Conservation (phyloP, 352 stramenopile species). For the Thalassiosira livingstoniorum region DNA sequence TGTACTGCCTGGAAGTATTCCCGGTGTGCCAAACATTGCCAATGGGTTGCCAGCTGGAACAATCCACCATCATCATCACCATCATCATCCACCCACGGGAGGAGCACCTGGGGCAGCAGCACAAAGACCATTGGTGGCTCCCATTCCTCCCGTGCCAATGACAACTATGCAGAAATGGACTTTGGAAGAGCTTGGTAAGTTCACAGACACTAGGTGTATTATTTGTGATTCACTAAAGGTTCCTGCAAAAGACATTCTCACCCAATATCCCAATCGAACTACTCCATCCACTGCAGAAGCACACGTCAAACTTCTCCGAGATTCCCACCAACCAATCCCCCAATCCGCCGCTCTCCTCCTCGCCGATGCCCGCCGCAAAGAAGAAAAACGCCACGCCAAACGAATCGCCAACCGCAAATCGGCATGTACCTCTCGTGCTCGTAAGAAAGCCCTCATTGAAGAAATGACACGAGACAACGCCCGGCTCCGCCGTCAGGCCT, state of each 20-base stretch:
- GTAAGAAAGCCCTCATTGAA: constrained; percentile 85
- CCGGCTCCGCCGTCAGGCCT: constrained; percentile 66
- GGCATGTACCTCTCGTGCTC: constrained; percentile 82
- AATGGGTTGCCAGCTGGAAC: too few relatives aligned
- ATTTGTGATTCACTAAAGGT: neutral
- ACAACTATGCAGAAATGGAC: constrained; percentile 67
- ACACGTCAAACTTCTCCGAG: constrained; percentile 68
- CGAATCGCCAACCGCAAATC: constrained; percentile 86
- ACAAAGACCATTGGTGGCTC: neutral
- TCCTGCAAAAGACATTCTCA: constrained; percentile 5
- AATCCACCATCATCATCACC: constrained; percentile 13
- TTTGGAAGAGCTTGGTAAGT: constrained; percentile 74
- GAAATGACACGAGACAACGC: constrained; percentile 81
- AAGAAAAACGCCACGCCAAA: constrained; percentile 85
- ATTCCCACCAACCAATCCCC: constrained; percentile 71
- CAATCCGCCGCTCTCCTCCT: constrained; percentile 71
- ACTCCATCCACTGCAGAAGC: constrained; percentile 52
- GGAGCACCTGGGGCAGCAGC: neutral
- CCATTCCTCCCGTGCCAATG: neutral
- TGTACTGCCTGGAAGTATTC: neutral
- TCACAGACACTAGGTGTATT: constrained; percentile 10
- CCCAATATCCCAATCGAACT: neutral
- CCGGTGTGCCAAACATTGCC: too few relatives aligned
- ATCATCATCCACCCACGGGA: neutral
- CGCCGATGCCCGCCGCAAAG: constrained; percentile 69